These are phyloP conservation scores for Plasmodium fragile DNA, from an alignment of 169 alveolate genomes.

Conservation along the genomic window DNA sequence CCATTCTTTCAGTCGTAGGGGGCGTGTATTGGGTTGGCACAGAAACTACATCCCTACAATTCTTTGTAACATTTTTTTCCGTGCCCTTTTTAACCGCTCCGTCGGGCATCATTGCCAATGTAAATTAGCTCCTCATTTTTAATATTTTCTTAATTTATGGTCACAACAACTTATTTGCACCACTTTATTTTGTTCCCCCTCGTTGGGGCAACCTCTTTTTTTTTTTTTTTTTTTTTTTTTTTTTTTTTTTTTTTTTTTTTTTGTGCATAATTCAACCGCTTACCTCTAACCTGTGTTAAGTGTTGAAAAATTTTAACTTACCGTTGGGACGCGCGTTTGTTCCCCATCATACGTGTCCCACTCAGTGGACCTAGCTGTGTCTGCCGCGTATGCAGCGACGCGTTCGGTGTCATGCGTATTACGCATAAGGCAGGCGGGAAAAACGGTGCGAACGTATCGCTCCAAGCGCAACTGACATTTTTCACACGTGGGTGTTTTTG, in stretches of 20 bases:
- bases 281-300: background rate
- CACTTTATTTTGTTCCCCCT: background rate
- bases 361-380: background rate
- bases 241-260: too few species aligned
- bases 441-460: background rate
- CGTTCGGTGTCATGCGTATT: background rate
- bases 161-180: background rate
- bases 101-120: background rate
- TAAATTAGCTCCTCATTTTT: background rate
- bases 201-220: background rate
- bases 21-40: background rate
- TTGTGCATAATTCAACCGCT: background rate
- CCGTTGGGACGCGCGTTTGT: background rate
- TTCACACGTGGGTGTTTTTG: background rate
- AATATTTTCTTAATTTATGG: background rate
- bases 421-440: background rate
- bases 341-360: background rate
- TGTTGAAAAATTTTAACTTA: background rate
- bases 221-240: too few species aligned
- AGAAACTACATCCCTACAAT: background rate
- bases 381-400: background rate
- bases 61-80: background rate
- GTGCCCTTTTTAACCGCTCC: background rate
- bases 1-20: slow-evolving; percentile 77
- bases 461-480: background rate